Conservation (phyloP, 305 asterid genomes). For the Fraxinus albicans region DNA sequence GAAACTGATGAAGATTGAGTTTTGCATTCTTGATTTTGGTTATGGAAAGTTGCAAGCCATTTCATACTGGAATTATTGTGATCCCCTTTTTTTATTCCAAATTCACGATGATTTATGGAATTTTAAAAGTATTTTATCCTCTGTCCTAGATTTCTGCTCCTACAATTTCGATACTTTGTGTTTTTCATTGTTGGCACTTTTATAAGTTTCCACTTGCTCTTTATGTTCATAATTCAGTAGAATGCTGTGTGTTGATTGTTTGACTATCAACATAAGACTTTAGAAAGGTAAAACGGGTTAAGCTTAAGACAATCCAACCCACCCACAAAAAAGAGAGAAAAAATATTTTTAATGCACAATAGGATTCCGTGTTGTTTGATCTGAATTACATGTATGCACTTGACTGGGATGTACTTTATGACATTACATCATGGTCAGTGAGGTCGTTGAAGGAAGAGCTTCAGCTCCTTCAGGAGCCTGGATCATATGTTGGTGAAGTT, state of each 20-base stretch:
- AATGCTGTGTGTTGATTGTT: background rate
- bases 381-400: background rate
- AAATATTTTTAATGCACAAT: background rate
- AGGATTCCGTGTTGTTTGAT: background rate
- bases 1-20: background rate
- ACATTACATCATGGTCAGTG: conserved; percentile 35
- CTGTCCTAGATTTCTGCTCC: background rate
- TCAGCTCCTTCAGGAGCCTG: conserved; percentile 96
- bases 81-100: background rate
- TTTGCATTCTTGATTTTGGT: background rate
- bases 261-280: background rate
- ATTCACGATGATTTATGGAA: background rate
- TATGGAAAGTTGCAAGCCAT: background rate
- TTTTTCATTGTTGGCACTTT: background rate
- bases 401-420: background rate
- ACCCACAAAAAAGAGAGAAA: background rate
- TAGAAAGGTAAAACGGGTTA: background rate
- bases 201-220: background rate
- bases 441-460: conserved; percentile 87
- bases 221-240: background rate
- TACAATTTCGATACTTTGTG: background rate
- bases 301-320: background rate
- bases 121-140: background rate
- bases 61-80: background rate
- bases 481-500: conserved; percentile 94